Evolutionary conservation across 202 grass and related monocot species (phyloP), one percentile per base, ranked within the genome.

Genomic region (Schoenoplectus tabernaemontani): DNA sequence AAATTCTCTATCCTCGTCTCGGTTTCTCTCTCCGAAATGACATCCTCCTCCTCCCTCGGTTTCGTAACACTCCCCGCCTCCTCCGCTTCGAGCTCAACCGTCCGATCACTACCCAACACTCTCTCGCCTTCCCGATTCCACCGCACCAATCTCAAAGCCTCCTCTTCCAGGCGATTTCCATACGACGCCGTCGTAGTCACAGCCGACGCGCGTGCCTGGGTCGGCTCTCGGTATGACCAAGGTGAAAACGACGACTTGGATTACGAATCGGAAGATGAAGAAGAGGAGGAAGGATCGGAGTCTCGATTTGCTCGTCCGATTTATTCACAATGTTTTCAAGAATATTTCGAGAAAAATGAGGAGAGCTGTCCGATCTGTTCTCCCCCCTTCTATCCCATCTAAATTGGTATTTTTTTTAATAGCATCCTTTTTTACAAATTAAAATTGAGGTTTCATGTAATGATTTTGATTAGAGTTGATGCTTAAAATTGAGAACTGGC

Each of bases 321-420:
- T 97, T 63, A 81, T 97, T 62, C 82, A 90, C 44, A 82, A 85
- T 42, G 54, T 88, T 64, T 97, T 93, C 87, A 83, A 58, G 79
- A 97, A 91, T 69, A 81, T 80, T 23, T 97, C 93, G 32, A 89
- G 88, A 74, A 82, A 83, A 37, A 87, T 87, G 28, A 84, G 89
- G 67, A 90, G 85, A 78, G 93, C 90, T 17, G 93, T 78, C 58
- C 88, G 93, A 82, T 86, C 93, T 77, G 93, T 97, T 72, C 87
- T 97, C 81, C 93, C 93, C 83, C 88, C 93, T 77, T 93, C 85
- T 56, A 90, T 97, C 70, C 84, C 93, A 20, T 81, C 93, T 11
- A 91, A 97, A 88, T 83, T 91, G 88, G 93, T 97, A 51, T 1
- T 65, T 82, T 74, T 37, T 84, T 74, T 44, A 47, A 57, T 37